Base-by-base conservation (phyloP, 345 rosid genomes). In the Erucastrum elatum region DNA sequence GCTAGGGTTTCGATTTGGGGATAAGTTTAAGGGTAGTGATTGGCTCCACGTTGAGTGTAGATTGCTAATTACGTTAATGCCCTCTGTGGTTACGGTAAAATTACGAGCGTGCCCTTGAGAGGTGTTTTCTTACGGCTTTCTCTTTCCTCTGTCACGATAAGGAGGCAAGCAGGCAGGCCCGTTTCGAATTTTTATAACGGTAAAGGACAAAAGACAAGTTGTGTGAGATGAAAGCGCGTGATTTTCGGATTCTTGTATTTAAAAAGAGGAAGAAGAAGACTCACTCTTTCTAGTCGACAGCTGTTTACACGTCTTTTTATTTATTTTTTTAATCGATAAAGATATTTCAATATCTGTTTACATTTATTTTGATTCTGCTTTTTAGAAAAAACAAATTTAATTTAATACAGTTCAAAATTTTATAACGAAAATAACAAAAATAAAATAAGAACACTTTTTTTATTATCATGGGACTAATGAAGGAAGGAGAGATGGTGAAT, bases 1-100 rank as follows among this genome's bases (percentile, higher is more conserved):
- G 81, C 78, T 85, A 87, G 94, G 91, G 88, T 78, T 88, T 85
- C 67, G 62, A 55, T 35, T 83, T 64, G 76, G 81, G 84, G 77
- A 39, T 70, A 70, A 72, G 84, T 86, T 85, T 51, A 81, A 88
- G 89, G 92, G 94, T 64, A 10, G 39, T 55, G 97, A 92, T 90
- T 81, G 75, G 74, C n/a, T 83, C 82, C 70, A 68, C 83, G 78
- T 77, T 26, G 64, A 73, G 71, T 63, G 59, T 53, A 5, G 16
- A 37, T 49, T 2, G 1, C 81, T 76, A 81, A 82, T 76, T 64
- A 81, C 90, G 70, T 13, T 74, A 58, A 4, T 86, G 39, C 77
- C 90, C 88, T 82, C 35, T 8, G 0, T 0, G 1, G 0, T 17
- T 12, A 0, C 0, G 0, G 0, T 0, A 0, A 2, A 11, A 11